Conservation (phyloP, 495 filamentous ascomycete genomes). For the Penicillium bovifimosum region DNA sequence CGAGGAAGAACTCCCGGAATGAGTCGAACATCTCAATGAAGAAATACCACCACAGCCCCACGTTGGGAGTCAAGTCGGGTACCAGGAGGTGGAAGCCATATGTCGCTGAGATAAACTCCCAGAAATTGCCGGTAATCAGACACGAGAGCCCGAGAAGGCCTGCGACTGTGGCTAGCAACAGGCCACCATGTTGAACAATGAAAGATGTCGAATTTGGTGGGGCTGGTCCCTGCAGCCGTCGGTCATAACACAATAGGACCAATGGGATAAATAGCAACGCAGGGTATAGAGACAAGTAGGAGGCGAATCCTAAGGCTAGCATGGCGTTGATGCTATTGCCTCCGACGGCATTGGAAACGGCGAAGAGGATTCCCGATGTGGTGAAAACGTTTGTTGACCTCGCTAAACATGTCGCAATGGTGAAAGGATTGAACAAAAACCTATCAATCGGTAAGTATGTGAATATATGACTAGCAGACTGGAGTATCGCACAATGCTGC, state of each 20-base stretch:
- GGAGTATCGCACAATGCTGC: slow-evolving; percentile 61
- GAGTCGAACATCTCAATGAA: slow-evolving; percentile 99
- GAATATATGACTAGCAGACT: background rate
- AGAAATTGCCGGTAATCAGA: slow-evolving; percentile 69
- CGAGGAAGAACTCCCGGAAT: slow-evolving; percentile 94
- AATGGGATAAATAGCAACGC: slow-evolving; percentile 79
- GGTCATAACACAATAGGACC: slow-evolving; percentile 75
- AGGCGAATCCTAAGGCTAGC: slow-evolving; percentile 77
- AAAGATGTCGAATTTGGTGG: slow-evolving; percentile 38
- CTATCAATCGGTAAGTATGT: slow-evolving; percentile 35
- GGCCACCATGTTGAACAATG: slow-evolving; percentile 41
- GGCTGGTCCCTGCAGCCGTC: slow-evolving; percentile 29
- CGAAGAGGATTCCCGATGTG: slow-evolving; percentile 78
- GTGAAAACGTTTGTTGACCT: slow-evolving; percentile 89
- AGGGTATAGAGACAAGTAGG: slow-evolving; percentile 90
- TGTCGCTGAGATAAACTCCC: slow-evolving; percentile 79
- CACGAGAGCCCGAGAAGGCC: slow-evolving; percentile 66
- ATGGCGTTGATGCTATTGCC: slow-evolving; percentile 73
- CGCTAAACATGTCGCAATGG: slow-evolving; percentile 86
- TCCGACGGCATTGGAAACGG: slow-evolving; percentile 73
- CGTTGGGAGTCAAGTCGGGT: slow-evolving; percentile 89
- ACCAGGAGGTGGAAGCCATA: slow-evolving; percentile 90
- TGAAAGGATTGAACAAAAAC: slow-evolving; percentile 93
- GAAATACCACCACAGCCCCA: slow-evolving; percentile 99
- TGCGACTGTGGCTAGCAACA: slow-evolving; percentile 42